A percentile compares a stretch with the other conserved stretches of the same genome.
Conservation (phyloP, 257 asterid species). For the Ilex aquifolium region DNA sequence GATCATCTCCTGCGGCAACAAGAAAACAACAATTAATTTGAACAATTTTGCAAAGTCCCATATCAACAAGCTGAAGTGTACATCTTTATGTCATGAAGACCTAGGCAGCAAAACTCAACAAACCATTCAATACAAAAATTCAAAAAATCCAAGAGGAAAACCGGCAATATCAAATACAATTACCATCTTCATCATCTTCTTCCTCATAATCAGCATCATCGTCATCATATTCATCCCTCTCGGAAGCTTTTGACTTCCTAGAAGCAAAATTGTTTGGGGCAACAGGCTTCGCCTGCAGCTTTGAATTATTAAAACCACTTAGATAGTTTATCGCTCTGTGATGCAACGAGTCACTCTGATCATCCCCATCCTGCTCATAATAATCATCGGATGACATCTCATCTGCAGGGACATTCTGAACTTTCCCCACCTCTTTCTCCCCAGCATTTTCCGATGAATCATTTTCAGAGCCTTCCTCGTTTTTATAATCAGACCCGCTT, state of each 20-base stretch:
- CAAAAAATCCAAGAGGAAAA: background rate
- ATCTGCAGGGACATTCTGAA: conserved; percentile 61
- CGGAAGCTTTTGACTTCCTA: conserved; percentile 50
- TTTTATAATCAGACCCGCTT: conserved; percentile 82
- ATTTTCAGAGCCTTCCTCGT: conserved; percentile 66
- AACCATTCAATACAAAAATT: background rate
- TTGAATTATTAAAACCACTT: conserved; percentile 41
- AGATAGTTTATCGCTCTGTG: conserved; percentile 44
- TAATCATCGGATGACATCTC: conserved; percentile 98
- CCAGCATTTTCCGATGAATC: conserved; percentile 66
- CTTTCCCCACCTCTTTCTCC: conserved; percentile 51
- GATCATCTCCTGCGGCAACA: conserved; percentile 80
- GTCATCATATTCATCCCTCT: conserved; percentile 41
- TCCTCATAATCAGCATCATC: conserved; percentile 54
- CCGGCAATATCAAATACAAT: background rate
- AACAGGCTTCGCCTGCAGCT: conserved; percentile 39
- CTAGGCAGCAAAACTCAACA: conserved; percentile 2
- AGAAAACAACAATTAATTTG: conserved; percentile 9
- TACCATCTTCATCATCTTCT: conserved; percentile 48
- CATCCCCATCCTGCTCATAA: conserved; percentile 96
- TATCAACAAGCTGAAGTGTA: conserved; percentile 4
- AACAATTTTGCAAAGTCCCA: background rate
- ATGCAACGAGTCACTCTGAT: conserved; percentile 61
- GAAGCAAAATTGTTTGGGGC: conserved; percentile 32
- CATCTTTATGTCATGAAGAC: background rate